phyloP scores from a whole-genome alignment of 139 green algal species.

The Pseudopediastrum boryanum region DNA sequence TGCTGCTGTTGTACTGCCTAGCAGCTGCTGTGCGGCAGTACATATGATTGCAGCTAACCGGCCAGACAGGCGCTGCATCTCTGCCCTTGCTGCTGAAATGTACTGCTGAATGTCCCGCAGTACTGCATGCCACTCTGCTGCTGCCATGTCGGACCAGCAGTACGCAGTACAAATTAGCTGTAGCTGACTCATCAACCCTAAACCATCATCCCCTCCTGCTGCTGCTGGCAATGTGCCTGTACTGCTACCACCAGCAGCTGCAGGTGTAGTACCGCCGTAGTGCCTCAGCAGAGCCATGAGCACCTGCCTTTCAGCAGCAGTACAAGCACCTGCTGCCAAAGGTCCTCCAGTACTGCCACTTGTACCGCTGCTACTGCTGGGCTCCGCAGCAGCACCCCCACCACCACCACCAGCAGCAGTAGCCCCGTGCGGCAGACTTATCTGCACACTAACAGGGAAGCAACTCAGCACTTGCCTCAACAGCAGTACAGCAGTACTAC shows the following conservation, averaged over 20 bases:
- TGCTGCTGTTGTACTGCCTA: neutral
- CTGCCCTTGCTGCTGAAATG: conserved; percentile 2
- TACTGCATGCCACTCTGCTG: conserved; percentile 49
- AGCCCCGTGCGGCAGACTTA: no score
- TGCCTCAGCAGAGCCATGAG: conserved; percentile 49
- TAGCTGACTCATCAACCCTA: conserved; percentile 26
- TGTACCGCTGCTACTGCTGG: no score
- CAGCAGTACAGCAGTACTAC: no score
- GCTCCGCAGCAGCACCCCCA: no score
- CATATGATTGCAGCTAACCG: conserved; percentile 28
- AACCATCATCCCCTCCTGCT: neutral
- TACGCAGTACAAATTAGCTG: conserved; percentile 40
- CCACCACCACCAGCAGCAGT: no score
- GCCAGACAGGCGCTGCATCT: neutral
- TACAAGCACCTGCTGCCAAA: conserved; percentile 22
- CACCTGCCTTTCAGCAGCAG: conserved; percentile 33
- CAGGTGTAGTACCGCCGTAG: neutral
- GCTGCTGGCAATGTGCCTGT: neutral
- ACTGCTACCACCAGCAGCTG: neutral
- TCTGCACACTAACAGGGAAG: no score
- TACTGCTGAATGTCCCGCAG: conserved; percentile 33
- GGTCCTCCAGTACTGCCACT: no score
- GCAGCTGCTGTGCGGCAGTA: conserved; percentile 32
- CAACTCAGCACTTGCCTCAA: no score
- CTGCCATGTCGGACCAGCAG: conserved; percentile 37